Base-by-base conservation (phyloP, 345 rosid species). In the Eucalyptus regnans region DNA sequence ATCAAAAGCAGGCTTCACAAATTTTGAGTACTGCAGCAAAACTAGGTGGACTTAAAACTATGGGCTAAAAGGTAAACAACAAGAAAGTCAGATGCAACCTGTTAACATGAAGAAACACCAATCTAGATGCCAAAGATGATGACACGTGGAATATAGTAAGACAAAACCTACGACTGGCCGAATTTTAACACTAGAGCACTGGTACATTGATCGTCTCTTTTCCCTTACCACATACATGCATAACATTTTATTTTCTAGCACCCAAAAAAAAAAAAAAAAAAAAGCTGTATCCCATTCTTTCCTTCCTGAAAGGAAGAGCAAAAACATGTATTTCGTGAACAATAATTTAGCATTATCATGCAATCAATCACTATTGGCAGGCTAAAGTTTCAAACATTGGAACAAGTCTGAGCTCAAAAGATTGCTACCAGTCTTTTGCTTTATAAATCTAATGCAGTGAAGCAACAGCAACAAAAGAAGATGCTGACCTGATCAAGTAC, bases 1-100 rank as follows among this genome's bases (percentile, higher is more conserved):
- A 92, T 98, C 99, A 89, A 98, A 98, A 88, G 99, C 99, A 89
- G 99, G 98, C 93, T 98, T 98, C 90, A 98, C 99, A 93, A 97
- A 98, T 88, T 96, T 98, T 87, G 99, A 98, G 92, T 98, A 98
- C 99, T 98, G 99, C 94, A 94, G 48, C 91, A 90, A 94, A 88
- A 88, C 64, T 66, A 86, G 88, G 88, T 41, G n/a, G 51, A 56
- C 87, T 15, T 51, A 88, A 66, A 91, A 81, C 89, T 89, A 86
- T 56, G 51, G 60, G 58, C 25, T 46, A 87, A 41, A 41, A 41
- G 8, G 84, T 37, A 27, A 12, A 89, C 44, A 18, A 68, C 71
- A 41, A 64, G 16, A 64, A 25, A 22, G 27, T 86, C 62, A 86
- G 64, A 49, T 9, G 37, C 50, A 88, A 76, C 80, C 71, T 87